Percentiles rank a stretch among this genome's conserved stretches.
Evolutionary conservation across 2,329 filamentous ascomycete genomes (phyloP).

Genomic region (Talaromyces rugulosus): DNA sequence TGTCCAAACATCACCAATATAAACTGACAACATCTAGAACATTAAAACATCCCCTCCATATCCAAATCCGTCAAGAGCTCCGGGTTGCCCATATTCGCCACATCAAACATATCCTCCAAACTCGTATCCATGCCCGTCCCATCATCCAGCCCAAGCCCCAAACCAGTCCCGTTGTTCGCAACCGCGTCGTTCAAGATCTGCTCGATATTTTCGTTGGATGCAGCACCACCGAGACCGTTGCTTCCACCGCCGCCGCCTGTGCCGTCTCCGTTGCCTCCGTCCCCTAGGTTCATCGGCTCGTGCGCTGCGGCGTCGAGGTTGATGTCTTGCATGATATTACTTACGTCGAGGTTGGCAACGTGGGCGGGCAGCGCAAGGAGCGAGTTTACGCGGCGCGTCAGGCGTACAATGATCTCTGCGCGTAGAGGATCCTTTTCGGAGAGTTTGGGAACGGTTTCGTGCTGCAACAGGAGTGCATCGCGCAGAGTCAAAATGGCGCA

Average conservation of each 20-base stretch:
- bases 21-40: neutral
- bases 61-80: slow-evolving; percentile 40
- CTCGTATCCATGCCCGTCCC: slow-evolving; percentile 30
- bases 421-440: slow-evolving; percentile 42
- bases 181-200: slow-evolving; percentile 38
- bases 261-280: slow-evolving; percentile 14
- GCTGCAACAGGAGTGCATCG: slow-evolving; percentile 35
- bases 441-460: slow-evolving; percentile 36
- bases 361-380: slow-evolving; percentile 35
- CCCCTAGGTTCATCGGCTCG: slow-evolving; percentile 29
- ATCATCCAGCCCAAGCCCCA: slow-evolving; percentile 24
- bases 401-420: slow-evolving; percentile 42
- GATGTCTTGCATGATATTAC: slow-evolving; percentile 41
- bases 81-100: slow-evolving; percentile 41
- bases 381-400: slow-evolving; percentile 42
- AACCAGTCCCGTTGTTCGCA: slow-evolving; percentile 23
- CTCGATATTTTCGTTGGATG: slow-evolving; percentile 32
- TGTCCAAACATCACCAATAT: too few species aligned
- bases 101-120: slow-evolving; percentile 43
- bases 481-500: slow-evolving; percentile 37
- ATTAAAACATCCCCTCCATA: slow-evolving; percentile 42
- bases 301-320: slow-evolving; percentile 28
- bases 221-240: slow-evolving; percentile 2
- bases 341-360: slow-evolving; percentile 38
- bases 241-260: neutral